These are phyloP conservation scores for Coemansia sp. DNA, from an alignment of 192 early-diverging fungal genomes.

Conservation along the genomic window DNA sequence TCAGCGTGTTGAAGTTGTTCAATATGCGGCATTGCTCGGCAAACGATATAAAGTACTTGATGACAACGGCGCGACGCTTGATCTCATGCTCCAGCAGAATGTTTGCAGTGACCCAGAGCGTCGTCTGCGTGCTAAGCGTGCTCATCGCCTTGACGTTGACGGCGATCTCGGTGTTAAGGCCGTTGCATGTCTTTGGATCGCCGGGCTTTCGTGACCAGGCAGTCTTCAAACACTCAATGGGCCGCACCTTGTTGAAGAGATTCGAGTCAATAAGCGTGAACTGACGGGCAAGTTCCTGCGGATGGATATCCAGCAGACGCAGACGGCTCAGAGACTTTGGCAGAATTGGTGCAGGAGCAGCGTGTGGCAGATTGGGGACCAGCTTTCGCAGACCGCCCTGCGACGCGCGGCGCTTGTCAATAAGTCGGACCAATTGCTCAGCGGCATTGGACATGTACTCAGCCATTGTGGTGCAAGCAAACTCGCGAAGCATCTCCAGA, in stretches of 20 bases:
- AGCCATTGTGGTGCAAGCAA: constrained; percentile 73
- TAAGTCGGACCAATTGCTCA: constrained; percentile 71
- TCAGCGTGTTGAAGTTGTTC: constrained; percentile 95
- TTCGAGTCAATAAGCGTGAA: constrained; percentile 91
- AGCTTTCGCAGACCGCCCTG: constrained; percentile 63
- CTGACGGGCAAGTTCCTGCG: constrained; percentile 92
- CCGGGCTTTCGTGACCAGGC: constrained; percentile 78
- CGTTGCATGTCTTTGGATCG: constrained; percentile 57
- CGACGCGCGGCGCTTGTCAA: constrained; percentile 72
- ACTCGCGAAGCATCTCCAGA: constrained; percentile 70
- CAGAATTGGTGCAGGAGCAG: constrained; percentile 76
- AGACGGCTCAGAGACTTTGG: constrained; percentile 79
- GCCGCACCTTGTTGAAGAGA: constrained; percentile 79
- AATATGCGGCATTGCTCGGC: constrained; percentile 78
- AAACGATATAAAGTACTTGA: constrained; percentile 87
- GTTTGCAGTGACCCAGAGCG: constrained; percentile 83
- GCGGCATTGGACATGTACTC: constrained; percentile 70
- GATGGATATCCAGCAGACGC: constrained; percentile 85
- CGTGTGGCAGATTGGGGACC: constrained; percentile 62
- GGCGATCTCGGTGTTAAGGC: constrained; percentile 59
- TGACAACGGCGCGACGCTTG: constrained; percentile 70
- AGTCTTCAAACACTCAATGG: constrained; percentile 88
- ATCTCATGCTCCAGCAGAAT: constrained; percentile 81
- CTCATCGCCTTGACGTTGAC: constrained; percentile 89
- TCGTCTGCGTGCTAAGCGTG: constrained; percentile 79